Percentiles rank a stretch among this genome's conserved stretches.
Conservation (phyloP, 2,329 filamentous ascomycete species). For the Pseudocercospora vitis region DNA sequence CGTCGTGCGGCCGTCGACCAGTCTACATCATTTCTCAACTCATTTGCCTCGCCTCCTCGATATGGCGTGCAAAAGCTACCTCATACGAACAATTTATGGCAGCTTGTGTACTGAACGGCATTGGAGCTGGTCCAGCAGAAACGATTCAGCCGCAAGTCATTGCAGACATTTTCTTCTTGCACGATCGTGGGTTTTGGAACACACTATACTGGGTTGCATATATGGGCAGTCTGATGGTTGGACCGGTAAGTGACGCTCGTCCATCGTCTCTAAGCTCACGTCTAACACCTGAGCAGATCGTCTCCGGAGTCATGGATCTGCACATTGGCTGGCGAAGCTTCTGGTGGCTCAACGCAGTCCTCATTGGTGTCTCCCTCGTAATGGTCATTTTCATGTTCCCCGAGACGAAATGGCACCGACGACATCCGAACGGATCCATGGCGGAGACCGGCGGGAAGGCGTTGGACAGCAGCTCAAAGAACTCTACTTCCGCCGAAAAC, state of each 20-base stretch:
- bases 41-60: conserved; percentile 54
- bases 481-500: conserved; percentile 11
- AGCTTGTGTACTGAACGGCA: conserved; percentile 59
- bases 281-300: conserved; percentile 41
- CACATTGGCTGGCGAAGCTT: conserved; percentile 62
- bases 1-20: conserved; percentile 56
- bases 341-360: conserved; percentile 64
- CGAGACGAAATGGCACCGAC: conserved; percentile 61
- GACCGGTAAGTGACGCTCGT: conserved; percentile 26
- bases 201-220: conserved; percentile 63
- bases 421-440: conserved; percentile 36
- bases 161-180: conserved; percentile 63
- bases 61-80: conserved; percentile 60
- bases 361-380: conserved; percentile 53
- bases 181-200: conserved; percentile 62
- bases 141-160: conserved; percentile 64
- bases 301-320: conserved; percentile 61
- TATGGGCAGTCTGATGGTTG: conserved; percentile 63
- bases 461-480: conserved; percentile 18
- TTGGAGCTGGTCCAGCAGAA: conserved; percentile 63
- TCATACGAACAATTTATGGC: conserved; percentile 65
- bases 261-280: too few relatives aligned
- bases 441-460: conserved; percentile 16
- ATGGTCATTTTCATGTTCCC: conserved; percentile 60
- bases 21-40: conserved; percentile 55